Evolutionary conservation across 2,329 filamentous ascomycete genomes (phyloP).

Genomic region (Colletotrichum destructivum): DNA sequence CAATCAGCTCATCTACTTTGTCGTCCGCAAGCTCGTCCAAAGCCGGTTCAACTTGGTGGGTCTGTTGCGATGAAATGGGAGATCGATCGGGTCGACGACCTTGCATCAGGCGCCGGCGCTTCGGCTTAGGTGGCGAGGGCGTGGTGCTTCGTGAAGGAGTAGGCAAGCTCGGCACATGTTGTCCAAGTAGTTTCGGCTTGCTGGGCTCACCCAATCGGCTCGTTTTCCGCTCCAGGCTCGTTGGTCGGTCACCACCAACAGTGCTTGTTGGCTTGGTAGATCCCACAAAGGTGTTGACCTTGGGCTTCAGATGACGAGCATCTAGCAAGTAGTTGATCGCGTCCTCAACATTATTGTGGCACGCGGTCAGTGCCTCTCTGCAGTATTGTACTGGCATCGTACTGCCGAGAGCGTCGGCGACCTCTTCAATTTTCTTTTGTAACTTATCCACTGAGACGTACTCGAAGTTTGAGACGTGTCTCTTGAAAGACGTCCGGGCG

Average conservation of each 20-base stretch:
- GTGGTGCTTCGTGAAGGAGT: slow-evolving; percentile 43
- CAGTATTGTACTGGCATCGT: slow-evolving; percentile 51
- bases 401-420: slow-evolving; percentile 54
- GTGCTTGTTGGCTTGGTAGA: slow-evolving; percentile 44
- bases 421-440: slow-evolving; percentile 52
- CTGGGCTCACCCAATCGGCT: slow-evolving; percentile 39
- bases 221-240: slow-evolving; percentile 29
- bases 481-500: slow-evolving; percentile 71
- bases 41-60: slow-evolving; percentile 48
- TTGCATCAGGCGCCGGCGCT: slow-evolving; percentile 53
- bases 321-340: slow-evolving; percentile 51
- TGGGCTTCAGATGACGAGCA: slow-evolving; percentile 43
- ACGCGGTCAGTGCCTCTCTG: slow-evolving; percentile 52
- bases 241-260: slow-evolving; percentile 33
- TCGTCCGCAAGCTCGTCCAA: slow-evolving; percentile 48
- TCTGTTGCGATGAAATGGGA: slow-evolving; percentile 41
- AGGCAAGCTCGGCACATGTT: slow-evolving; percentile 36
- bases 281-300: slow-evolving; percentile 31
- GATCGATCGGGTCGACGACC: slow-evolving; percentile 49
- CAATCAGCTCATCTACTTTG: slow-evolving; percentile 47
- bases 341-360: slow-evolving; percentile 54
- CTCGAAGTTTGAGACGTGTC: slow-evolving; percentile 55
- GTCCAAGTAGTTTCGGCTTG: slow-evolving; percentile 41
- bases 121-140: slow-evolving; percentile 50
- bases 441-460: slow-evolving; percentile 66